A percentile compares a stretch with the other conserved stretches of the same genome.
phyloP scores from a whole-genome alignment of 2,329 filamentous ascomycete genomes.

The Ophiosphaerella herpotricha region DNA sequence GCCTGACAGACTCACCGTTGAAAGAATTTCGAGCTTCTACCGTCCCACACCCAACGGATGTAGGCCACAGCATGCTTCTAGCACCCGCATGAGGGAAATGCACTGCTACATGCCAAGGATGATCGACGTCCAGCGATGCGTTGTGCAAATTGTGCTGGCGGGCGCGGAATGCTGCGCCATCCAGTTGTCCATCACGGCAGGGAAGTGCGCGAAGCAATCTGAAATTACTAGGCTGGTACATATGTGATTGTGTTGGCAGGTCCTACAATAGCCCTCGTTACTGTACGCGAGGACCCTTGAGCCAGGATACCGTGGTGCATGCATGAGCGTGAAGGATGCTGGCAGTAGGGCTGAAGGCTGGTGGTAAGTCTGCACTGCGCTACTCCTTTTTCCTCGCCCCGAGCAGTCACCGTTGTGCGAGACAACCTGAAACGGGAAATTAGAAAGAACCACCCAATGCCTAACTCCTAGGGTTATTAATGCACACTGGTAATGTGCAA shows the following conservation, averaged over 20 bases:
- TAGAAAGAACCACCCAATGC: slow-evolving; percentile 1
- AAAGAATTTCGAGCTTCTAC: slow-evolving; percentile 5
- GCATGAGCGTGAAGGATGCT: not conserved
- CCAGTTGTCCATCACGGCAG: slow-evolving; percentile 4
- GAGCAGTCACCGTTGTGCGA: not conserved
- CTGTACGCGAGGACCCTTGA: not conserved
- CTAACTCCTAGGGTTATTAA: not conserved
- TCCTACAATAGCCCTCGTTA: not conserved
- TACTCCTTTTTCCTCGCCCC: not conserved
- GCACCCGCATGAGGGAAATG: slow-evolving; percentile 1
- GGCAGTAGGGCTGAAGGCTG: not conserved
- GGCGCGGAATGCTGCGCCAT: slow-evolving; percentile 6
- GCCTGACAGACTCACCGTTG: slow-evolving; percentile 29
- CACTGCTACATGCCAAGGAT: slow-evolving; percentile 1
- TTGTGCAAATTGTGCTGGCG: slow-evolving; percentile 15
- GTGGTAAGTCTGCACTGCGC: not conserved
- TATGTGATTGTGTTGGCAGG: not conserved
- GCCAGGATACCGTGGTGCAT: not conserved
- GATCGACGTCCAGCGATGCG: slow-evolving; percentile 10
- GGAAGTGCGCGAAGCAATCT: slow-evolving; percentile 11
- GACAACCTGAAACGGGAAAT: slow-evolving; percentile 1
- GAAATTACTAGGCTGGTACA: slow-evolving; percentile 5
- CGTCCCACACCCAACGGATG: not conserved
- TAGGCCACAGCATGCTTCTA: not conserved
- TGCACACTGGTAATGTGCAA: slow-evolving; percentile 2